Base-by-base conservation (phyloP, 1,284 basidiomycete species). In the Volvariella surrecta region DNA sequence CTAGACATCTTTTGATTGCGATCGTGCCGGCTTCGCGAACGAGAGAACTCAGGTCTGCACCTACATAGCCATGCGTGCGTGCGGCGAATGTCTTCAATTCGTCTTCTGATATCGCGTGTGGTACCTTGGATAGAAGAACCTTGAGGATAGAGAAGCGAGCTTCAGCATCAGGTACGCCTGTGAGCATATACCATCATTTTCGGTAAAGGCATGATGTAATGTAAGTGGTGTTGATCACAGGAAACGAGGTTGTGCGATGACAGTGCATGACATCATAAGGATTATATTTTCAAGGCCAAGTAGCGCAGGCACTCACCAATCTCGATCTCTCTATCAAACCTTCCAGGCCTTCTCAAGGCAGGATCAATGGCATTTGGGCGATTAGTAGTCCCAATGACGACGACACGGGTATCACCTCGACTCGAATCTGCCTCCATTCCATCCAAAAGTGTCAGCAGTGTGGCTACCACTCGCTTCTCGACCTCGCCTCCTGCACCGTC, bases 351-450 rank as follows among this genome's bases (percentile, higher is more conserved):
- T 40, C 96, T 71, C 34, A 99, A 67, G 0, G 96, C 96, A 21
- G 94, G 95, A 62, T 99, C 96, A 47, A 99, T 91, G 3, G 93
- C 89, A 59, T 99, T 98, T 2, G 93, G 95, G 28, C 96, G 73
- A 62, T 99, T 99, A 1, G 96, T 99, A 0, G 96, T 96, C 1
- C 91, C 96, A 48, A 99, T 89, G 16, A 99, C 90, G 2, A 99
- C 86, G 3, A 99, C 90, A 45, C 85, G 66, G 39, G 61, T 70
- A 28, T 38, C 24, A 13, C 32, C 18, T 3, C 38, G 24, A 4
- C 32, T 24, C 17, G 24, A 66, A 15, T 71, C 73, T 28, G 74
- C 74, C 47, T 82, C 82, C 71, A 99, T 87, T 1, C 96, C 96
- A 60, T 99, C 96, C 66, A 99, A 79, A 49, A 97, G 78, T 1